Evolutionary conservation across 208 protist species (phyloP), one percentile per base, ranked within the genome.

Genomic region (Wallacemonas sp.): DNA sequence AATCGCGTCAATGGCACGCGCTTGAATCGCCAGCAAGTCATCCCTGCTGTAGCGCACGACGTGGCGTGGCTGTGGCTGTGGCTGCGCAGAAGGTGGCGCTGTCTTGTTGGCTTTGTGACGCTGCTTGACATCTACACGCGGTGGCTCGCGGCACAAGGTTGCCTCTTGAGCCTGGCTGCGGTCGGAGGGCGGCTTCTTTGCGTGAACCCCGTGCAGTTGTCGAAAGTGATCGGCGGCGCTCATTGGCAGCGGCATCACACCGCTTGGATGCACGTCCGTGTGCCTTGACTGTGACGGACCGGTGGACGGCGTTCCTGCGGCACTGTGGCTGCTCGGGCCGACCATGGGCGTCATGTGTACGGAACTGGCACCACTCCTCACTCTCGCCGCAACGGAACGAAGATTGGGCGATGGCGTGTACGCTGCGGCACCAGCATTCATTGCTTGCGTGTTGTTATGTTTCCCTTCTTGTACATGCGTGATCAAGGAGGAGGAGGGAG

Each of bases 221-320:
- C 70, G 76, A 34, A 82, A 54, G 0, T 72, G 70, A 34, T 82
- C 71, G 14, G 76, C 76, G 14, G 76, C 67, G 14, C 66, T 82
- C 34, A 75, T 38, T 2, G 66, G 38, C 31, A 8, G 1, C n/a
- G 24, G 60, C n/a, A 2, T 15, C 44, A 41, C 26, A 17, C 30
- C 30, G 8, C 31, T 6, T 15, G 53, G 12, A 33, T 17, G 36
- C 36, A 17, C 14, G 36, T 41, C 36, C 6, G 36, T 41, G 36
- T 6, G 36, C 9, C 9, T 14, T 41, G 36, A 41, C 36, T 33
- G n/a, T 6, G 56, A 8, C 22, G n/a, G n/a, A n/a, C n/a, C n/a
- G n/a, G n/a, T n/a, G n/a, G n/a, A n/a, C n/a, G 58, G 17, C 15
- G 41, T 34, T 11, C 26, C 24, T 6, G 33, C 2, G 45, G 11